Percentiles rank a stretch among this genome's conserved stretches.
phyloP scores from a whole-genome alignment of 1,284 basidiomycete genomes.

The Stereum hirsutum region DNA sequence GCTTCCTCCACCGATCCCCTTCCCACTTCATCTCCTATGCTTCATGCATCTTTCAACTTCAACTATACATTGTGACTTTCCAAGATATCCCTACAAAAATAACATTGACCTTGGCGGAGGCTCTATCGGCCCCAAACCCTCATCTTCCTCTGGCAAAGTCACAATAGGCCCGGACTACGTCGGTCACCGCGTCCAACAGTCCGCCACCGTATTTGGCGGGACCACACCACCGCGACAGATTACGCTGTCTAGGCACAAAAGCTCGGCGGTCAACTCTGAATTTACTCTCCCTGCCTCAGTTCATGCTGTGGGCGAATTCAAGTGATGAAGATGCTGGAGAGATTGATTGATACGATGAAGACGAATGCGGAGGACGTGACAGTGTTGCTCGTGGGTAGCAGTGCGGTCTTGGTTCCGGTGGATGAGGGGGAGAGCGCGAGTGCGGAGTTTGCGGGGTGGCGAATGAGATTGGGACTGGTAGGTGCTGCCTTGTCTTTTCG shows the following conservation, averaged over 20 bases:
- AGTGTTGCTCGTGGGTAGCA: constrained; percentile 42
- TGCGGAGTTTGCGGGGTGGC: constrained; percentile 41
- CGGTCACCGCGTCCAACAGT: constrained; percentile 38
- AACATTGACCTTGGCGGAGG: constrained; percentile 46
- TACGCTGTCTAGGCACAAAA: constrained; percentile 25
- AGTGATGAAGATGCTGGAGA: constrained; percentile 41
- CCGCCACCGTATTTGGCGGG: constrained; percentile 42
- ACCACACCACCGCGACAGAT: constrained; percentile 43
- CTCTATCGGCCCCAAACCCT: constrained; percentile 23
- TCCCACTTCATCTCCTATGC: not conserved
- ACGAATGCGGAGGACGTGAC: constrained; percentile 39
- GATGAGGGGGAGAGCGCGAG: constrained; percentile 33
- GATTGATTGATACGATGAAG: constrained; percentile 41
- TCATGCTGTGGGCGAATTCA: not conserved
- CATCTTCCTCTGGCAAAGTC: constrained; percentile 20
- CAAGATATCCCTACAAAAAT: constrained; percentile 5
- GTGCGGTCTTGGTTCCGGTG: constrained; percentile 30
- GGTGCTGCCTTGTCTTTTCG: no score
- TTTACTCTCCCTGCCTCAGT: not conserved
- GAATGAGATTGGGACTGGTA: constrained; percentile 47
- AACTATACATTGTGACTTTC: no score
- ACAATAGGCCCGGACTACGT: constrained; percentile 50
- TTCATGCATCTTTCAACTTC: no score
- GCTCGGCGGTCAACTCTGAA: not conserved
- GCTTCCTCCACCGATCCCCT: not conserved